phyloP scores from a whole-genome alignment of 176 grass and related monocot genomes.

The Carex pumila region DNA sequence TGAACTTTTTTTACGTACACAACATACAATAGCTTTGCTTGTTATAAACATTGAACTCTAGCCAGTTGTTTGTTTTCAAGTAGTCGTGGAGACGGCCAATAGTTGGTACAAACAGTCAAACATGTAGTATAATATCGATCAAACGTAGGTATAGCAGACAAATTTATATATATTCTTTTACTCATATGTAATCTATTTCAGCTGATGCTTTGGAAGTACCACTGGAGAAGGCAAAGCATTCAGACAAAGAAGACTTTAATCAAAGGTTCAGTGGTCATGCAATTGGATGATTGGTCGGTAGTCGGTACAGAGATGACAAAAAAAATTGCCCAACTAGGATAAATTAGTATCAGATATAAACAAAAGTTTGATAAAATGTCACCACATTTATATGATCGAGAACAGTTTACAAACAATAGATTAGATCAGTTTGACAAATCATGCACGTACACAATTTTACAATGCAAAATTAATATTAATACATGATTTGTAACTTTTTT shows the following conservation, averaged over 20 bases:
- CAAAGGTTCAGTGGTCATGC: background rate
- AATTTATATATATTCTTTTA: no score
- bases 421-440: background rate
- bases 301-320: background rate
- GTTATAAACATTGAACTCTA: no score
- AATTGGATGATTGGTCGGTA: background rate
- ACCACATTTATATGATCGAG: background rate
- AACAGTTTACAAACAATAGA: background rate
- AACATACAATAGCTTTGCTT: no score
- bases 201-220: background rate
- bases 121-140: no score
- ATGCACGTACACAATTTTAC: background rate
- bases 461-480: background rate
- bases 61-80: no score
- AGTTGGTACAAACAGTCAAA: no score
- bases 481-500: background rate
- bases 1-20: no score
- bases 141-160: no score
- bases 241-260: background rate
- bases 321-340: background rate
- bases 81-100: no score
- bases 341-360: background rate
- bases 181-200: background rate
- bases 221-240: background rate
- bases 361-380: background rate